Evolutionary conservation across 768 basidiomycete species (phyloP).

Genomic region (Hysterangium stoloniferum): DNA sequence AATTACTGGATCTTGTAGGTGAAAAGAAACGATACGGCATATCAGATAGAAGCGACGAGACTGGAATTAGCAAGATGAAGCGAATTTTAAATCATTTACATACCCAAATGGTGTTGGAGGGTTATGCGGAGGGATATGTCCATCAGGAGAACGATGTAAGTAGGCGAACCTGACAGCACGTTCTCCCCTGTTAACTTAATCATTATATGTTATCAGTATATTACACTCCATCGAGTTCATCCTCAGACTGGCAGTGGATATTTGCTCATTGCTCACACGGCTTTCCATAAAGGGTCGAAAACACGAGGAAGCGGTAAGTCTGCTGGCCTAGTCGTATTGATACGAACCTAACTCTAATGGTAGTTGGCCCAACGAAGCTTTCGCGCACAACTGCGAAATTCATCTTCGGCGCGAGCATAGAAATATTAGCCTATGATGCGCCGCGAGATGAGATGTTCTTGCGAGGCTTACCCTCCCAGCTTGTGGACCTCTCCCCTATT

Average conservation of each 20-base stretch:
- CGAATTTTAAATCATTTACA: conserved; percentile 78
- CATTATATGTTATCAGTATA: conserved; percentile 53
- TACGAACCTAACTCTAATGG: not conserved
- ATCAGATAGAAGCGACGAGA: conserved; percentile 37
- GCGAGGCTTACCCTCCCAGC: conserved; percentile 62
- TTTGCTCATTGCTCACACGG: conserved; percentile 85
- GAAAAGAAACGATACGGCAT: conserved; percentile 79
- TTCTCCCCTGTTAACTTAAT: not conserved
- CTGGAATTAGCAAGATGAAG: conserved; percentile 29
- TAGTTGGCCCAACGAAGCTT: conserved; percentile 82
- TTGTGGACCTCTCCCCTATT: conserved; percentile 57
- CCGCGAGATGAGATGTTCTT: conserved; percentile 44
- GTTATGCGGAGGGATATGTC: conserved; percentile 88
- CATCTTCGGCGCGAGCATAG: conserved; percentile 69
- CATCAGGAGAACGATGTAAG: conserved; percentile 93
- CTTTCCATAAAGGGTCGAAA: conserved; percentile 76
- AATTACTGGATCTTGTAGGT: conserved; percentile 79
- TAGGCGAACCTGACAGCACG: conserved; percentile 16
- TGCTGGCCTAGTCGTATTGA: not conserved
- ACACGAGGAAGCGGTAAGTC: conserved; percentile 72
- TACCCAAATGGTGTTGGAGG: conserved; percentile 84
- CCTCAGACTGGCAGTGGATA: conserved; percentile 88
- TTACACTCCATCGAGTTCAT: conserved; percentile 86
- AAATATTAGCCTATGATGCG: conserved; percentile 55
- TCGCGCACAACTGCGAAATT: conserved; percentile 72